Percentiles rank a stretch among this genome's conserved stretches.
phyloP scores from a whole-genome alignment of 768 basidiomycete genomes.

The Suillus discolor region DNA sequence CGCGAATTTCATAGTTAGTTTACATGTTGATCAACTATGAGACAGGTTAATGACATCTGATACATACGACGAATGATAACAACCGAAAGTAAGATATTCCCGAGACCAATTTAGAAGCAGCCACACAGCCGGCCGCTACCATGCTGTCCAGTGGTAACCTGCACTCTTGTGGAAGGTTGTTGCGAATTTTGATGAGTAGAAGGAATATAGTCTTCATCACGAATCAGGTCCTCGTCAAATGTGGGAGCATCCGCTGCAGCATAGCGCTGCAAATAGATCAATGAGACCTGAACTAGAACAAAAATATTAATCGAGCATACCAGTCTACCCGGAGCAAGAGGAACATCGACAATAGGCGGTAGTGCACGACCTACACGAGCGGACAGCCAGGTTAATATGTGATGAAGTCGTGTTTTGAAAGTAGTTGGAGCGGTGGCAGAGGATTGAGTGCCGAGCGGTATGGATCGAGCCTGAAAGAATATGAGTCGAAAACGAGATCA shows the following conservation, averaged over 20 bases:
- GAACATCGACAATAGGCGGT: neutral
- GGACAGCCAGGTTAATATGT: neutral
- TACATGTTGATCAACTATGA: too few species aligned
- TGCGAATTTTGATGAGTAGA: neutral
- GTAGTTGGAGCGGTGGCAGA: neutral
- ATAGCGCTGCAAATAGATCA: neutral
- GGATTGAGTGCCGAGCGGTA: neutral
- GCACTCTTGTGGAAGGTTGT: neutral
- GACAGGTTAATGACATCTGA: neutral
- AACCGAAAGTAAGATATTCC: neutral
- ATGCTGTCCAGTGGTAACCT: neutral
- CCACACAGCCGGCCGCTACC: neutral
- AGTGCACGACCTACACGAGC: neutral
- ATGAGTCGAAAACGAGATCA: neutral
- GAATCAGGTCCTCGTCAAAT: neutral
- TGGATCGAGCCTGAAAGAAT: neutral
- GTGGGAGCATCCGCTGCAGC: neutral
- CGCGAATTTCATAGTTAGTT: too few species aligned
- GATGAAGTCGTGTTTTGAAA: neutral
- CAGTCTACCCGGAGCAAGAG: neutral
- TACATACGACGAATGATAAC: neutral
- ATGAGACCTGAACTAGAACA: neutral
- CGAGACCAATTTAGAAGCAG: neutral
- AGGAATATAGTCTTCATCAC: neutral
- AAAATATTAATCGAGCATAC: neutral